phyloP scores from a whole-genome alignment of 208 protist species.

The Leishmania tropica region DNA sequence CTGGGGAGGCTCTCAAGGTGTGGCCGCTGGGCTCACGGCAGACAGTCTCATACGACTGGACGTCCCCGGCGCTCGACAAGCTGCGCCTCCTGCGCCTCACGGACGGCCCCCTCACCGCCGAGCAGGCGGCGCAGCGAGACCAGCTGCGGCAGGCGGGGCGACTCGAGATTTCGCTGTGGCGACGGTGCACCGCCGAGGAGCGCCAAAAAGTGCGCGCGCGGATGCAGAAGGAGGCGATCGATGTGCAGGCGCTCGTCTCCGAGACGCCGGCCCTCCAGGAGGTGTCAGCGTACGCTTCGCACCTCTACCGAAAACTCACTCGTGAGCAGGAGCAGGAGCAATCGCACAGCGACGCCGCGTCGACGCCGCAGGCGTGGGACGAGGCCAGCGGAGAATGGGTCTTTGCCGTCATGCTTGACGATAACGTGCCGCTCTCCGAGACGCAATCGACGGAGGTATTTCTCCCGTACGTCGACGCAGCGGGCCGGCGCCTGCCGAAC shows the following conservation, averaged over 20 bases:
- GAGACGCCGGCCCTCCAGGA: constrained; percentile 48
- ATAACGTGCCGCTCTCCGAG: constrained; percentile 58
- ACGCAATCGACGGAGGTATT: constrained; percentile 58
- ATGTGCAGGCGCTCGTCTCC: constrained; percentile 37
- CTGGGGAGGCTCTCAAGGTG: constrained; percentile 13
- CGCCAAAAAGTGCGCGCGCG: constrained; percentile 11
- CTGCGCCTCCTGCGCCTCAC: constrained; percentile 27
- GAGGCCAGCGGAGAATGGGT: constrained; percentile 58
- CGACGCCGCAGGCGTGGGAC: neutral
- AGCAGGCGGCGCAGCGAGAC: constrained; percentile 49
- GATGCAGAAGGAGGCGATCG: constrained; percentile 24
- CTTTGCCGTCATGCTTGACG: constrained; percentile 87
- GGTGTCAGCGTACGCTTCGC: constrained; percentile 53
- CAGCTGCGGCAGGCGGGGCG: constrained; percentile 32
- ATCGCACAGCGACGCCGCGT: neutral
- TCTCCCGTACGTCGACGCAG: constrained; percentile 62
- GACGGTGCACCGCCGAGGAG: constrained; percentile 54
- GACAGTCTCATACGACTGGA: constrained; percentile 65
- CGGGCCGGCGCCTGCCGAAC: constrained; percentile 46
- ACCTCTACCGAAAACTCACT: constrained; percentile 51
- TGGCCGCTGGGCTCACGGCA: constrained; percentile 80
- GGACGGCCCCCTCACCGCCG: constrained; percentile 48
- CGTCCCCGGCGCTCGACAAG: constrained; percentile 49
- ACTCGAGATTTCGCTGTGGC: constrained; percentile 84
- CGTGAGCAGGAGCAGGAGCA: constrained; percentile 11